Conservation (phyloP, 345 rosid species). For the Dovyalis caffra region DNA sequence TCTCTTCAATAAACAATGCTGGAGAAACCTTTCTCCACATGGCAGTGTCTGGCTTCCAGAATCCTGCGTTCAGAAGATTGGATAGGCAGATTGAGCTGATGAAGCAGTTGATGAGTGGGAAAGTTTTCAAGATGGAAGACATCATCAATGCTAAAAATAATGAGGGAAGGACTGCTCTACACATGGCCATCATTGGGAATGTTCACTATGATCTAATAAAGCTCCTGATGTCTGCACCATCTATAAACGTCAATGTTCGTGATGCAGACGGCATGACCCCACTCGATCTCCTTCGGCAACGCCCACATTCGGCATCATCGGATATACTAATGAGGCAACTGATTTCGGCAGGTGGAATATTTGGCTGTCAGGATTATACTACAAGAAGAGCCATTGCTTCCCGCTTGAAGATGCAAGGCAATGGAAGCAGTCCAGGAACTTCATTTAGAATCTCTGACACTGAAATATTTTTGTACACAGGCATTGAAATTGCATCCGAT, state of each 20-base stretch:
- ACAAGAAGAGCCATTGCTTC: constrained; percentile 61
- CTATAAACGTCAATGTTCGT: constrained; percentile 56
- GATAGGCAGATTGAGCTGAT: constrained; percentile 73
- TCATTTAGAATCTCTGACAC: constrained; percentile 65
- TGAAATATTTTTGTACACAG: constrained; percentile 62
- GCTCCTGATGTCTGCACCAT: constrained; percentile 65
- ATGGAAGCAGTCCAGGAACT: constrained; percentile 73
- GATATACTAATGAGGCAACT: constrained; percentile 65
- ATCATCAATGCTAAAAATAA: constrained; percentile 57
- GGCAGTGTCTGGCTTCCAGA: constrained; percentile 73
- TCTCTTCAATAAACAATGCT: constrained; percentile 48
- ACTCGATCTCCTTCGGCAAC: constrained; percentile 70
- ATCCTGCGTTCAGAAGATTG: constrained; percentile 69
- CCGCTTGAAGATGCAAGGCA: constrained; percentile 67
- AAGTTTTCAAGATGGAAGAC: constrained; percentile 31
- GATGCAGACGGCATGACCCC: constrained; percentile 77
- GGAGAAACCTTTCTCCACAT: constrained; percentile 82
- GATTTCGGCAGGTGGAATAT: constrained; percentile 75
- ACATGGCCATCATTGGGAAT: constrained; percentile 69
- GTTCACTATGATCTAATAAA: constrained; percentile 59
- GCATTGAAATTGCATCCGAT: constrained; percentile 48
- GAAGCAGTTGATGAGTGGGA: constrained; percentile 47
- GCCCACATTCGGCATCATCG: constrained; percentile 58
- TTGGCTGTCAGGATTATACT: constrained; percentile 50
- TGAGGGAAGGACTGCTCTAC: constrained; percentile 79